phyloP scores from a whole-genome alignment of 1,284 basidiomycete species.

The Polyporus tsugae region DNA sequence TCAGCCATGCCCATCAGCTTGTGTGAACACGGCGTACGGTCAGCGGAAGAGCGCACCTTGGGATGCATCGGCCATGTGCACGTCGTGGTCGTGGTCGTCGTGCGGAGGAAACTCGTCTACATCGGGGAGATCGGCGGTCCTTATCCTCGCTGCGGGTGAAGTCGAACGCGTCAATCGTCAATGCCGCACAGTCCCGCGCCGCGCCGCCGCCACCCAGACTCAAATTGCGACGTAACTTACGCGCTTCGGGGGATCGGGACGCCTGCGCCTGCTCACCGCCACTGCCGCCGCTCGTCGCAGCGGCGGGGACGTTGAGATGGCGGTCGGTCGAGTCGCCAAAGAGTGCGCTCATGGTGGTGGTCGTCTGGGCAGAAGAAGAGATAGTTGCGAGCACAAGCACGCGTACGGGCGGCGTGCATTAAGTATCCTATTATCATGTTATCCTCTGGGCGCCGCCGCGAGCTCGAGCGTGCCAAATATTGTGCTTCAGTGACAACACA shows the following conservation, averaged over 20 bases:
- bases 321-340: conserved; percentile 30
- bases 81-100: conserved; percentile 21
- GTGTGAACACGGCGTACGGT: neutral
- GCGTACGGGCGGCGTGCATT: neutral
- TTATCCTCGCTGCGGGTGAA: conserved; percentile 29
- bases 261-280: conserved; percentile 18
- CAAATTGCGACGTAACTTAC: conserved; percentile 26
- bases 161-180: conserved; percentile 22
- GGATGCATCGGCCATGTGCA: conserved; percentile 19
- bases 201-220: conserved; percentile 19
- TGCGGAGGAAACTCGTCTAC: conserved; percentile 22
- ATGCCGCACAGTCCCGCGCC: conserved; percentile 13
- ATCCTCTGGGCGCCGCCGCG: neutral
- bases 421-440: neutral
- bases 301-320: conserved; percentile 5
- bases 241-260: conserved; percentile 34
- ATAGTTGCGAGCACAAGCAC: neutral
- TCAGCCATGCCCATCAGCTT: conserved; percentile 7
- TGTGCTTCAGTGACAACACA: conserved; percentile 3
- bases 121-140: conserved; percentile 31
- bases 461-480: neutral
- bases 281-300: neutral
- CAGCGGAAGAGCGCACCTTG: conserved; percentile 22
- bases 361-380: neutral
- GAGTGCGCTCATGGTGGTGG: conserved; percentile 13